Evolutionary conservation across 805 yeast genomes (phyloP).

Genomic region (Metschnikowia similis): DNA sequence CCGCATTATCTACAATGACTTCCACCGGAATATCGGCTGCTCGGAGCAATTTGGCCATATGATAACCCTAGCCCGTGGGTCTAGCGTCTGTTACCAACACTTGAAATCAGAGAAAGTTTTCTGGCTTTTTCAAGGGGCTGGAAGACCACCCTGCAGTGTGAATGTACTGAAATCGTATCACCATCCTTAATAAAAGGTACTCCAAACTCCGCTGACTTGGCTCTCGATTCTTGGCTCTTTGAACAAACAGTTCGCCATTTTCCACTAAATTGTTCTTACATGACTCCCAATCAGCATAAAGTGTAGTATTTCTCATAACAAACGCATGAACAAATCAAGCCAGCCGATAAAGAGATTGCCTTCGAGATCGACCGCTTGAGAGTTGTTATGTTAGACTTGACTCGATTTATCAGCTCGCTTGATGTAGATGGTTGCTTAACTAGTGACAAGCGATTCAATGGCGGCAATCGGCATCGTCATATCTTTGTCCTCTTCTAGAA

Average conservation of each 20-base stretch:
- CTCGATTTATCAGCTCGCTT: constrained; percentile 80
- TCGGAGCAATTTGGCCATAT: constrained; percentile 65
- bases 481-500: constrained; percentile 85
- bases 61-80: constrained; percentile 71
- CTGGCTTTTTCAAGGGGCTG: constrained; percentile 75
- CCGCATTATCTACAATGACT: constrained; percentile 87
- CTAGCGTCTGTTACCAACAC: constrained; percentile 92
- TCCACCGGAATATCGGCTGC: constrained; percentile 79
- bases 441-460: constrained; percentile 85
- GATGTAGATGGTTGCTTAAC: constrained; percentile 89
- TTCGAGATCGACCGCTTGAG: constrained; percentile 79
- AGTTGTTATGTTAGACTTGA: constrained; percentile 70
- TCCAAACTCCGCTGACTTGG: constrained; percentile 83
- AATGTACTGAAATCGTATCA: constrained; percentile 85
- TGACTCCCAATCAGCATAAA: constrained; percentile 91
- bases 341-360: constrained; percentile 91
- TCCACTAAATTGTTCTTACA: constrained; percentile 84
- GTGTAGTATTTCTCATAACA: constrained; percentile 81
- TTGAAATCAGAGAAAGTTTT: constrained; percentile 72
- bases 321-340: constrained; percentile 95
- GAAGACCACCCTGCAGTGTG: constrained; percentile 85
- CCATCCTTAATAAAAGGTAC: constrained; percentile 88
- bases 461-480: constrained; percentile 99
- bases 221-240: constrained; percentile 89
- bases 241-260: constrained; percentile 87